A percentile compares a stretch with the other conserved stretches of the same genome.
phyloP scores from a whole-genome alignment of 1,139 yeast genomes.

The Pichia sorboxylosa region DNA sequence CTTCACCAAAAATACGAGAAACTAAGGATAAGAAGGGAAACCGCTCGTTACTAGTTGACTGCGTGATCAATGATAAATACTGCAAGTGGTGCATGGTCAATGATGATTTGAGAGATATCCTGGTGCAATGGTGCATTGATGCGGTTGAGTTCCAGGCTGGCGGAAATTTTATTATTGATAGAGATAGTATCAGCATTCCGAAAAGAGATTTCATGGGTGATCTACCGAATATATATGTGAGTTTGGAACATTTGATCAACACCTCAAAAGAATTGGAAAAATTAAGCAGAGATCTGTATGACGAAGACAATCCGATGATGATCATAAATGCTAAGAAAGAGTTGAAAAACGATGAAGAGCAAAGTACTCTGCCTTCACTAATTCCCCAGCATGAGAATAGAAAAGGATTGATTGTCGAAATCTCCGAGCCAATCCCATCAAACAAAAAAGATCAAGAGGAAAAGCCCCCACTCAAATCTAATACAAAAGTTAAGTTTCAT shows the following conservation, averaged over 20 bases:
- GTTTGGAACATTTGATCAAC: slow-evolving; percentile 28
- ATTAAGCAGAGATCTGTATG: slow-evolving; percentile 9
- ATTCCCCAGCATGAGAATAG: slow-evolving; percentile 1
- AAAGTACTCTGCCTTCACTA: slow-evolving; percentile 3
- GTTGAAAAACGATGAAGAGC: slow-evolving; percentile 27
- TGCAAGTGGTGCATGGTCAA: slow-evolving; percentile 54
- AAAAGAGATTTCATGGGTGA: slow-evolving; percentile 52
- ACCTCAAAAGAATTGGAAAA: slow-evolving; percentile 26
- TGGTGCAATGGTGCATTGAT: slow-evolving; percentile 57
- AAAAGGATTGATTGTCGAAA: slow-evolving; percentile 1
- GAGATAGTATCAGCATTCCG: slow-evolving; percentile 36
- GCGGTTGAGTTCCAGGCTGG: slow-evolving; percentile 44
- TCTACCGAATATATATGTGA: slow-evolving; percentile 24
- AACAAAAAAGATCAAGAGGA: no score
- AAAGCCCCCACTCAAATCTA: neutral
- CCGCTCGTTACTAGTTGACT: slow-evolving; percentile 57
- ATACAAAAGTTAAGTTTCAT: slow-evolving; percentile 1
- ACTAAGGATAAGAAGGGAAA: slow-evolving; percentile 62
- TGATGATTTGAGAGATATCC: slow-evolving; percentile 33
- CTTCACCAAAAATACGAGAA: slow-evolving; percentile 41
- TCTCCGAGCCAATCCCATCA: neutral
- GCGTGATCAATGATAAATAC: slow-evolving; percentile 54
- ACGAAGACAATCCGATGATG: slow-evolving; percentile 31
- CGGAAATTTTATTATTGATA: slow-evolving; percentile 30
- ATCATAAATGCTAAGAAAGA: slow-evolving; percentile 29